Conservation (phyloP, 495 filamentous ascomycete species). For the Tuber melanosporum region DNA sequence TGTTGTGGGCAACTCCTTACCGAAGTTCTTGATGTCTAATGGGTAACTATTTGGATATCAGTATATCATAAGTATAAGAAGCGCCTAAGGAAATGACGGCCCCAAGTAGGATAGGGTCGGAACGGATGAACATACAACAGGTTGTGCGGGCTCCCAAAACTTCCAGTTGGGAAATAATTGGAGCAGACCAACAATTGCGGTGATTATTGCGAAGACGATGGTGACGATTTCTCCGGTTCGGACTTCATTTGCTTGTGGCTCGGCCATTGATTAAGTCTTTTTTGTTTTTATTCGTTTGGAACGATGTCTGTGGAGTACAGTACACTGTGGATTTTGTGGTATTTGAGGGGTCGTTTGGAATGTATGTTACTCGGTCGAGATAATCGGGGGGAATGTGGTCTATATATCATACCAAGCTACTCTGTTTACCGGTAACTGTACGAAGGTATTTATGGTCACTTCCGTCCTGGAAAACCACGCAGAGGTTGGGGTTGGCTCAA, state of each 20-base stretch:
- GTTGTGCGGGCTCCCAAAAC: neutral
- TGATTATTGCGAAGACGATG: neutral
- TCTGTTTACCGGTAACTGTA: too few species aligned
- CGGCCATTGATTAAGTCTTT: neutral
- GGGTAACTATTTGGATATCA: neutral
- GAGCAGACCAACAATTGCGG: neutral
- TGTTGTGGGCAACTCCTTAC: neutral
- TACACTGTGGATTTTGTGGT: neutral
- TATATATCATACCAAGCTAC: too few species aligned
- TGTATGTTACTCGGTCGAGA: neutral
- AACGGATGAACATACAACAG: neutral
- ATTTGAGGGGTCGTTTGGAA: neutral
- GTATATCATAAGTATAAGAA: neutral
- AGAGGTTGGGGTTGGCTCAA: too few species aligned
- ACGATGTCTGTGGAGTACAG: neutral
- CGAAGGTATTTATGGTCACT: too few species aligned
- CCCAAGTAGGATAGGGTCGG: neutral
- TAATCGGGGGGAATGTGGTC: too few species aligned
- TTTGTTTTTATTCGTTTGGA: neutral
- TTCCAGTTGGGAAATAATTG: neutral
- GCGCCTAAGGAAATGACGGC: neutral
- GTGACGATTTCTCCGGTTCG: neutral
- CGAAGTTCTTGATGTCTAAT: neutral
- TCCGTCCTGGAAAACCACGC: too few species aligned
- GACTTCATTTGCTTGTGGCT: neutral